Evolutionary conservation across 2,329 filamentous ascomycete species (phyloP), one percentile per base, ranked within the genome.

Genomic region (Mollisia scopiformis): DNA sequence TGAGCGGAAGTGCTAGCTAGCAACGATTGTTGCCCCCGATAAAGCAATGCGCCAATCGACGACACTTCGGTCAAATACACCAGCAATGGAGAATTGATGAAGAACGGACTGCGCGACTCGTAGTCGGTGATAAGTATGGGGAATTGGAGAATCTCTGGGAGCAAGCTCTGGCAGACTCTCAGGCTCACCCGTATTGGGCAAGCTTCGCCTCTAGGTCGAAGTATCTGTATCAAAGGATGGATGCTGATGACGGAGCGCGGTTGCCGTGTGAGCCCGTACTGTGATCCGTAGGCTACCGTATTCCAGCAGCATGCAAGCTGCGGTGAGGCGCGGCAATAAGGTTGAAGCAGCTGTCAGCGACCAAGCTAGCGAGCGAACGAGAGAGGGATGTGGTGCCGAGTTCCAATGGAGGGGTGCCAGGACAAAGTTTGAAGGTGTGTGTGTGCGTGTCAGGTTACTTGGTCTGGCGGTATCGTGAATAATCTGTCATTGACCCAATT

Each of bases 161-260:
- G 16, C 16, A 11, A 7, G 37, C 37, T 43, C 39, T 43, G 19
- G 39, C 33, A 37, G n/a, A 16, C 33, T 37, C 13, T 43, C 43
- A 25, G 23, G 25, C 43, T 13, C n/a, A 47, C 21, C 14, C 21
- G 21, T 25, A 16, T 21, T 47, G 16, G 41, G 41, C 21, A 2
- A 25, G 21, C 19, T 46, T 23, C 19, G 2, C 37, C 14, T 6
- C 10, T 21, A 43, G 39, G 37, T 55, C 16, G 30, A 51, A 49
- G 55, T 58, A 23, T 51, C 47, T 49, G 46, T 58, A 58, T 58
- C 55, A 27, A 49, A 43, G 27, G 49, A n/a, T n/a, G n/a, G n/a
- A 14, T 30, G 35, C 41, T 13, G n/a, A 28, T 57, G 55, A 57
- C 43, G 43, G 43, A 25, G 43, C 23, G 23, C 41, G 43, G 16